These are phyloP conservation scores for Fusarium vanettenii DNA, from an alignment of 2,329 filamentous ascomycete species.

Conservation along the genomic window DNA sequence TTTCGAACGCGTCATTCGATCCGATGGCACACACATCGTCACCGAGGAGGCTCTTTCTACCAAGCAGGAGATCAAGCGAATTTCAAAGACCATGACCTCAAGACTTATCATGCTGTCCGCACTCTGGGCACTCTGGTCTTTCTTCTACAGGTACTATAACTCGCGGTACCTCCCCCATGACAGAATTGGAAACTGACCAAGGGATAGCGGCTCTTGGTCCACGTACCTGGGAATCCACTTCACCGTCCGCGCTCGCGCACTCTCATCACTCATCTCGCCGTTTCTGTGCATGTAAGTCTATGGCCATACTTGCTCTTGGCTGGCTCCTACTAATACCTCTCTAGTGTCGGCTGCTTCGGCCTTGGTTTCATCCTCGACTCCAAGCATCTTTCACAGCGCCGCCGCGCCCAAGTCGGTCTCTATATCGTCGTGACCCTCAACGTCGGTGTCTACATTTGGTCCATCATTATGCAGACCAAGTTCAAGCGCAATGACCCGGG, in stretches of 20 bases:
- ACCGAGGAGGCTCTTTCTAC: slow-evolving; percentile 6
- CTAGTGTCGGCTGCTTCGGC: slow-evolving; percentile 58
- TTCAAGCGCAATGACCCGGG: slow-evolving; percentile 54
- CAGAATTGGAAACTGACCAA: background rate
- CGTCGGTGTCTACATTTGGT: slow-evolving; percentile 62
- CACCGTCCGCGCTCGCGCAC: slow-evolving; percentile 20
- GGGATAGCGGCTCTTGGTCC: slow-evolving; percentile 8
- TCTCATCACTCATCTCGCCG: slow-evolving; percentile 45
- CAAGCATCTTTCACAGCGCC: slow-evolving; percentile 53
- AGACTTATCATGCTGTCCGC: slow-evolving; percentile 9
- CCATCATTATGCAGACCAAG: slow-evolving; percentile 57
- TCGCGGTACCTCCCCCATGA: background rate
- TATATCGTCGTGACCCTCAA: slow-evolving; percentile 59
- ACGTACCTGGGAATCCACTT: slow-evolving; percentile 7
- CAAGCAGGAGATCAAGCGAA: slow-evolving; percentile 6
- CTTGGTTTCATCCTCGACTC: slow-evolving; percentile 59
- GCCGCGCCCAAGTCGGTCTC: slow-evolving; percentile 58
- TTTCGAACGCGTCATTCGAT: slow-evolving; percentile 12
- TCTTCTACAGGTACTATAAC: slow-evolving; percentile 7
- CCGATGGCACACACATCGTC: slow-evolving; percentile 10
- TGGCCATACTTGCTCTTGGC: background rate
- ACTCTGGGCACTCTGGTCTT: slow-evolving; percentile 12
- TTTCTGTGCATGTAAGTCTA: slow-evolving; percentile 60
- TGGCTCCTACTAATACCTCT: background rate
- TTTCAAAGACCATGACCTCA: slow-evolving; percentile 12